These are phyloP conservation scores for Apium graveolens DNA, from an alignment of 129 eudicot genomes.

Conservation along the genomic window DNA sequence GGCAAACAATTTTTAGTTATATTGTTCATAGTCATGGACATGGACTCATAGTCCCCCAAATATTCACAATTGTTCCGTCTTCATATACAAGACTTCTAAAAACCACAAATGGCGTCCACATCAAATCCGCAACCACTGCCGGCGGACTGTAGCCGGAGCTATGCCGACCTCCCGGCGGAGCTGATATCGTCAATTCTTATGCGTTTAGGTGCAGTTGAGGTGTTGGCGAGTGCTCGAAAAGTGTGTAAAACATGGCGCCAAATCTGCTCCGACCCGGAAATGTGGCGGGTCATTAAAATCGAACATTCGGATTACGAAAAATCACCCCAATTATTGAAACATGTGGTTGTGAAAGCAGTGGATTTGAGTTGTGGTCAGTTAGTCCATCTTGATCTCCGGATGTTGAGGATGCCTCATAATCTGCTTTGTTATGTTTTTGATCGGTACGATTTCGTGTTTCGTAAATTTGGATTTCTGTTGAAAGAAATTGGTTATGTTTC, in stretches of 20 bases:
- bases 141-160: too few relatives aligned
- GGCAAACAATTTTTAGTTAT: too few relatives aligned
- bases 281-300: not conserved
- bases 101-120: too few relatives aligned
- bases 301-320: not conserved
- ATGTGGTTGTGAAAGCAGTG: not conserved
- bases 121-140: too few relatives aligned
- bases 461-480: not conserved
- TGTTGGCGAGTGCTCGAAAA: not conserved
- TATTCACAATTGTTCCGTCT: too few relatives aligned
- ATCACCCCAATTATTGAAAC: not conserved
- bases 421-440: not conserved
- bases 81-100: too few relatives aligned
- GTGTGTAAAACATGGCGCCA: not conserved
- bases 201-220: not conserved
- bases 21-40: too few relatives aligned
- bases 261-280: not conserved
- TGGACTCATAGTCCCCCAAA: too few relatives aligned
- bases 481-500: too few relatives aligned
- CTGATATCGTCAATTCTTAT: not conserved
- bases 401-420: not conserved
- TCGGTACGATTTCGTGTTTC: not conserved
- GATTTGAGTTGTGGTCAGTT: not conserved
- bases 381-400: constrained; percentile 6
- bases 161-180: not conserved